Evolutionary conservation across 2,329 filamentous ascomycete species (phyloP).

Genomic region (Aspergillus eucalypticola): DNA sequence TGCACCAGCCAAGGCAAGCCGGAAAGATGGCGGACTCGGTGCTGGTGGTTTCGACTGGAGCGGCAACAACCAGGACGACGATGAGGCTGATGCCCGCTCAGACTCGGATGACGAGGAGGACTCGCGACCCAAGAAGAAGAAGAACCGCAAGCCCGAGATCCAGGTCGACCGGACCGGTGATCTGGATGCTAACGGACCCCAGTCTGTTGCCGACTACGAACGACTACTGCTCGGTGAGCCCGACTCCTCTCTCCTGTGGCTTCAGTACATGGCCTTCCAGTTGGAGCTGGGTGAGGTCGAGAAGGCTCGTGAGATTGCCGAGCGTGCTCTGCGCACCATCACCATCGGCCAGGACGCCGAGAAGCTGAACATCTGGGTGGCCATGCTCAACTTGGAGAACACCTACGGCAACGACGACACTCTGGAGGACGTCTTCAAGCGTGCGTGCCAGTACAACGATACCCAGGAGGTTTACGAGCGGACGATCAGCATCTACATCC

Average conservation of each 20-base stretch:
- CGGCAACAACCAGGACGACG: slow-evolving; percentile 63
- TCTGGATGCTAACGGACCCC: slow-evolving; percentile 82
- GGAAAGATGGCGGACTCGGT: slow-evolving; percentile 58
- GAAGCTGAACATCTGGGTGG: slow-evolving; percentile 94
- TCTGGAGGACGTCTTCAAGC: slow-evolving; percentile 83
- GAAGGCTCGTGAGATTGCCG: slow-evolving; percentile 84
- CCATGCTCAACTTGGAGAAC: slow-evolving; percentile 90
- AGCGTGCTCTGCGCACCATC: slow-evolving; percentile 88
- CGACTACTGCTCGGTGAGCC: slow-evolving; percentile 87
- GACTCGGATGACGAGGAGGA: slow-evolving; percentile 53
- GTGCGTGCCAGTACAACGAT: slow-evolving; percentile 92
- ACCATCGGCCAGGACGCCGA: slow-evolving; percentile 87
- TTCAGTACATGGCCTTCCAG: slow-evolving; percentile 98
- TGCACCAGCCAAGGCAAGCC: slow-evolving; percentile 30
- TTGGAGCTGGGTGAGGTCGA: slow-evolving; percentile 85
- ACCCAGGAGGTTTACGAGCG: slow-evolving; percentile 85
- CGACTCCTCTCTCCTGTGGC: slow-evolving; percentile 91
- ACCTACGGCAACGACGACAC: slow-evolving; percentile 81
- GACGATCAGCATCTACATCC: slow-evolving; percentile 91
- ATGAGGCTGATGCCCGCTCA: slow-evolving; percentile 44
- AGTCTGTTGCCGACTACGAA: slow-evolving; percentile 89
- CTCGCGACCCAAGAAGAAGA: slow-evolving; percentile 65
- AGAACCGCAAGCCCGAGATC: slow-evolving; percentile 72
- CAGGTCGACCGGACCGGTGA: slow-evolving; percentile 90
- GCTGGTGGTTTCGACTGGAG: slow-evolving; percentile 87